Evolutionary conservation across 2,329 filamentous ascomycete species (phyloP), one percentile per base, ranked within the genome.

Genomic region (Akanthomyces uredinophilus): DNA sequence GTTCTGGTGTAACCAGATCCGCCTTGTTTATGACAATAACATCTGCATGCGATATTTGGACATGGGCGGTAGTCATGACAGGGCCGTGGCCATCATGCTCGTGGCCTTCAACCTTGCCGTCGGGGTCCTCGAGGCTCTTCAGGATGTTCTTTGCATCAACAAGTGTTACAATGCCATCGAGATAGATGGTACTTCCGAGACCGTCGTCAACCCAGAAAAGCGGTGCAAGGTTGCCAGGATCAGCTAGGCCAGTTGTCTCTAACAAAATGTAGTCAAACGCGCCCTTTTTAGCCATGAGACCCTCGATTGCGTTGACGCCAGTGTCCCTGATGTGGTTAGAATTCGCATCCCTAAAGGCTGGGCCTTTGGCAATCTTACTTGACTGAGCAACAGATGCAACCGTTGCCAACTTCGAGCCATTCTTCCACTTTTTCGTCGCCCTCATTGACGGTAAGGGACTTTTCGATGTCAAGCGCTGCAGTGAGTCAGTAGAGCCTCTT

Each of bases 191-290:
- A 74, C 93, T 96, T 8, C 92, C 94, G 3, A 99, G 83, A 0
- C 93, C 95, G 67, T 98, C 94, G 69, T 99, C 95, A 29, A 99
- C 88, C 95, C 95, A 99, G 78, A 99, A 99, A 16, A 98, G 78
- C 0, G 95, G 95, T 0, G 95, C 95, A 57, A 99, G 87, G 70
- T 98, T 98, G 1, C 95, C 95, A 0, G 95, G 95, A 71, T 99
- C 94, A 5, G 95, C 95, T 6, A 99, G 83, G 0, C 95, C 95
- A 0, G 95, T 98, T 0, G 95, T 99, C 74, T 99, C 95, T 1
- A 99, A 86, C 2, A 99, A 83, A 66, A 99, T 98, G 77, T 98
- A 99, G 78, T 99, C 95, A 71, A 99, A 99, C 5, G 88, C 88
- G 55, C 94, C 94, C 66, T 91, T 91, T 70, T 92, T 92, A 66